These are phyloP conservation scores for Tolypocladium sp. DNA, from an alignment of 2,329 filamentous ascomycete species.

Conservation along the genomic window DNA sequence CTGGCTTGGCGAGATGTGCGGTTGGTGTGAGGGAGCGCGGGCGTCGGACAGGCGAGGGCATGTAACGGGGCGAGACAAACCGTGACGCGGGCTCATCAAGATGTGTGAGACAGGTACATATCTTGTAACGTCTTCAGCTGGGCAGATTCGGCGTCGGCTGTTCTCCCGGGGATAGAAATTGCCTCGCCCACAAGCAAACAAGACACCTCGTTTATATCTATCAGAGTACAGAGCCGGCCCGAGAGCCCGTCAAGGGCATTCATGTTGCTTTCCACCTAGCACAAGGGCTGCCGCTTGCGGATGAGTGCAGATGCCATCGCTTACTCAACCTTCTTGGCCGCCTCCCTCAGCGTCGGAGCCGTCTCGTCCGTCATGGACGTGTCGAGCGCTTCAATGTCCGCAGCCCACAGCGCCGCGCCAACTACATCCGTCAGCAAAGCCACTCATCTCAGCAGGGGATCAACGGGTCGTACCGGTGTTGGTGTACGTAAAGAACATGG, in stretches of 20 bases:
- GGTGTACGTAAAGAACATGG: conserved; percentile 80
- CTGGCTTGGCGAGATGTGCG: background rate
- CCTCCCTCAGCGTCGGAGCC: conserved; percentile 39
- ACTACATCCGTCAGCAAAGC: conserved; percentile 36
- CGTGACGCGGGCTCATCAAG: background rate
- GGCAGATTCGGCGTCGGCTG: background rate
- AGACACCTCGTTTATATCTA: background rate
- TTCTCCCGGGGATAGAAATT: background rate
- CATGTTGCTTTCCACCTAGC: too few relatives aligned
- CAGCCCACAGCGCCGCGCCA: conserved; percentile 89
- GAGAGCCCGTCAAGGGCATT: background rate
- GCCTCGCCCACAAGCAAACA: background rate
- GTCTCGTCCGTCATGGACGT: conserved; percentile 39
- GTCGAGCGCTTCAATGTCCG: conserved; percentile 61
- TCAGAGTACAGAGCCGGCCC: background rate
- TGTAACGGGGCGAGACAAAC: background rate
- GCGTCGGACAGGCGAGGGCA: background rate
- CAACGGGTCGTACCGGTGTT: conserved; percentile 53
- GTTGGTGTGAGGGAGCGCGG: background rate
- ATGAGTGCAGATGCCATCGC: background rate
- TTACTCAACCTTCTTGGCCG: conserved; percentile 36
- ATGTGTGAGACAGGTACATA: background rate
- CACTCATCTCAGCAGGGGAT: background rate
- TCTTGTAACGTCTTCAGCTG: background rate
- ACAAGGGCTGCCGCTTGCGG: background rate